A percentile compares a stretch with the other conserved stretches of the same genome.
Conservation (phyloP, 257 asterid genomes). For the Solanum piurae region DNA sequence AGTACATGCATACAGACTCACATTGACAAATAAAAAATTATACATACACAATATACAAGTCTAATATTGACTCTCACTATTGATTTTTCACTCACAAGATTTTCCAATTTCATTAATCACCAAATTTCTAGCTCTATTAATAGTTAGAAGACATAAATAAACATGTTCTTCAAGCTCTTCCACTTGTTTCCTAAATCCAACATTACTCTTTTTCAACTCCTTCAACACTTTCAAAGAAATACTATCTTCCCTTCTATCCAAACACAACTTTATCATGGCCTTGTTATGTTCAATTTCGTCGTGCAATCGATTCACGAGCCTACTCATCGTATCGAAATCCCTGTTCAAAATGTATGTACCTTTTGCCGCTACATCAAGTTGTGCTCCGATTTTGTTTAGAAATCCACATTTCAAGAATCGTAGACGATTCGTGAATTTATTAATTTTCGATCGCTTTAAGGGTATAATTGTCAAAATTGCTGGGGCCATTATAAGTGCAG, state of each 20-base stretch:
- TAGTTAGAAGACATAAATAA: constrained; percentile 57
- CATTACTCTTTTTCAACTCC: constrained; percentile 43
- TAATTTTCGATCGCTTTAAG: constrained; percentile 20
- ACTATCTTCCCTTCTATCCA: constrained; percentile 33
- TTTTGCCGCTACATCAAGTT: constrained; percentile 75
- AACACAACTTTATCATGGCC: constrained; percentile 39
- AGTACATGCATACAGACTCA: not conserved
- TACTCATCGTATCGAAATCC: constrained; percentile 74
- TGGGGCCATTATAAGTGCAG: not conserved
- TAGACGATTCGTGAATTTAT: not conserved
- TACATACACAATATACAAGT: not conserved
- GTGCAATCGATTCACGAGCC: constrained; percentile 42
- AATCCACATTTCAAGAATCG: constrained; percentile 25
- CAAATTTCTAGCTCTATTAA: constrained; percentile 61
- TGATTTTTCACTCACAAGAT: not conserved
- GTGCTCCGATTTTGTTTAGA: constrained; percentile 26
- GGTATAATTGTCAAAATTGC: constrained; percentile 19
- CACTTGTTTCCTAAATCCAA: constrained; percentile 45
- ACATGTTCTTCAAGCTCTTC: constrained; percentile 75
- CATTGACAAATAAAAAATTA: not conserved
- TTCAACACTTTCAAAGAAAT: constrained; percentile 29
- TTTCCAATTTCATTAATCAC: constrained; percentile 44
- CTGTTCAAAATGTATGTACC: constrained; percentile 67
- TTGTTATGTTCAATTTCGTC: constrained; percentile 70
- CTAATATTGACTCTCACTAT: not conserved